A percentile compares a stretch with the other conserved stretches of the same genome.
These are phyloP conservation scores for Lactuca sativa DNA, from an alignment of 129 eudicot genomes.

Conservation along the genomic window DNA sequence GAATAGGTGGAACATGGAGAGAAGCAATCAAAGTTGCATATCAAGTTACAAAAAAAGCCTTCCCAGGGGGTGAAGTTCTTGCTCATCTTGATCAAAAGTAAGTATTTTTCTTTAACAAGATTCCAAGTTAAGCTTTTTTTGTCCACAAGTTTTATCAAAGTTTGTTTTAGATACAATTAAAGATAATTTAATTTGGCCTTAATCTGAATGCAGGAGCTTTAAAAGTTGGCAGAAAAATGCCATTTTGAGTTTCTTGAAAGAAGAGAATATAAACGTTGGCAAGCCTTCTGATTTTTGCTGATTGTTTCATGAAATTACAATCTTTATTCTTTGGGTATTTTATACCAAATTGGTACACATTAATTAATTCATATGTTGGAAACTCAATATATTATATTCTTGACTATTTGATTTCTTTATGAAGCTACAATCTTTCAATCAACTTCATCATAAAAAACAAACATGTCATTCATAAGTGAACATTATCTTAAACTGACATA, in stretches of 20 bases:
- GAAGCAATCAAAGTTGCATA: slow-evolving; percentile 67
- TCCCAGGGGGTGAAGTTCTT: slow-evolving; percentile 62
- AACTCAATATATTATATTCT: not conserved
- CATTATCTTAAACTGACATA: not conserved
- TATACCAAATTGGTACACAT: slow-evolving; percentile 10
- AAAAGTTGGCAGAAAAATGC: slow-evolving; percentile 73
- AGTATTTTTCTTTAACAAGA: slow-evolving; percentile 16
- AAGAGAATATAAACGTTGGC: slow-evolving; percentile 56
- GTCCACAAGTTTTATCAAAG: too few relatives aligned
- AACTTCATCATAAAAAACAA: not conserved
- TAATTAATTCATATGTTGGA: not conserved
- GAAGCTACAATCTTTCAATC: not conserved
- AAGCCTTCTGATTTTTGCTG: slow-evolving; percentile 50
- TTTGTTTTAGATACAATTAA: not conserved
- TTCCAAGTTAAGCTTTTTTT: too few relatives aligned
- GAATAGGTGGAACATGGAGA: slow-evolving; percentile 68
- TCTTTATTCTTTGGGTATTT: slow-evolving; percentile 17
- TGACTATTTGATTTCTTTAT: not conserved
- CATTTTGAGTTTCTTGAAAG: slow-evolving; percentile 45
- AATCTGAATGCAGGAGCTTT: slow-evolving; percentile 59
- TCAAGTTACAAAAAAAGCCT: slow-evolving; percentile 57
- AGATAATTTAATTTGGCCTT: slow-evolving; percentile 2
- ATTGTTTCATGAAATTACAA: slow-evolving; percentile 17
- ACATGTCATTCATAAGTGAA: not conserved
- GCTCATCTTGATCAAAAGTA: slow-evolving; percentile 76